Evolutionary conservation across 2,329 filamentous ascomycete genomes (phyloP).

Genomic region (Colletotrichum gigasporum): DNA sequence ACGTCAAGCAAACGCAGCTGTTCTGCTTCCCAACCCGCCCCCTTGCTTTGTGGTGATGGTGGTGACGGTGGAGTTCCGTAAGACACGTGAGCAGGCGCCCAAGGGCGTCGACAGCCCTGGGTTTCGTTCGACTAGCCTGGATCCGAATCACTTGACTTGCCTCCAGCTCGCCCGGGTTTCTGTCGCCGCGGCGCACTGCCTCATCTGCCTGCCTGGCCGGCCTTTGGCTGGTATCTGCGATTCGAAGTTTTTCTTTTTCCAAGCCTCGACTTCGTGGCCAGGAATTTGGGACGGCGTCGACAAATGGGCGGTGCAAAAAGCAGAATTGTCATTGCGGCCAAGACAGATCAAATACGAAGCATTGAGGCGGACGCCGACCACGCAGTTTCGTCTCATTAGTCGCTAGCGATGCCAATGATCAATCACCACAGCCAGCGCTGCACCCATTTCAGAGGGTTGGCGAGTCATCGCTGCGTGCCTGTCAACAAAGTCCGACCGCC

Average conservation of each 20-base stretch:
- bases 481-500: not conserved
- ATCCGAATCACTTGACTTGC: conserved; percentile 5
- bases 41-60: not conserved
- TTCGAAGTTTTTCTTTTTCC: not conserved
- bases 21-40: not conserved
- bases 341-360: conserved; percentile 3
- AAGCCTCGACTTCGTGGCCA: not conserved
- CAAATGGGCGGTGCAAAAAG: conserved; percentile 7
- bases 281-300: not conserved
- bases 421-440: not conserved
- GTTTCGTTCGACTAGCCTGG: not conserved
- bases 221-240: not conserved
- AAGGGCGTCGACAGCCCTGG: conserved; percentile 14
- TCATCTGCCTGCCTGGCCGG: not conserved
- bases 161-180: not conserved
- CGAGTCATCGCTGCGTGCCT: not conserved
- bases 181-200: conserved; percentile 1
- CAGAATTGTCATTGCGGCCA: not conserved
- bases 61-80: not conserved
- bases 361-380: not conserved
- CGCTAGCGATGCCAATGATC: not conserved
- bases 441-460: not conserved
- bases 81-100: conserved; percentile 19
- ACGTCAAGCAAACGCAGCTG: conserved; percentile 8
- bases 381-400: not conserved